Evolutionary conservation across 179 eudicot genomes (phyloP).

Genomic region (Camellia oleifera): DNA sequence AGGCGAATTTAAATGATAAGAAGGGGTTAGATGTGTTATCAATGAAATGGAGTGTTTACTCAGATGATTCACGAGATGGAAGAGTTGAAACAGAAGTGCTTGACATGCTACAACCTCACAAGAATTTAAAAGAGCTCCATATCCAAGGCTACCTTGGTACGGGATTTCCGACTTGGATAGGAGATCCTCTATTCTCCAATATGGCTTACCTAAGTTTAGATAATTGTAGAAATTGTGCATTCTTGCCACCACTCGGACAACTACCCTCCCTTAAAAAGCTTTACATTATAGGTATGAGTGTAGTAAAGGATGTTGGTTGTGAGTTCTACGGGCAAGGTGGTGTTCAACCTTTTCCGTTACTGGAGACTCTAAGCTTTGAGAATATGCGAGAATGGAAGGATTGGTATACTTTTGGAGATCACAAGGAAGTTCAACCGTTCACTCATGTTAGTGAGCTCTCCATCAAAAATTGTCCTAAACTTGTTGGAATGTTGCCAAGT

Average conservation of each 20-base stretch:
- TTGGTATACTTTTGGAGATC: constrained; percentile 14
- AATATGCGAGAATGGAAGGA: constrained; percentile 18
- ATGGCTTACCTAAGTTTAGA: constrained; percentile 9
- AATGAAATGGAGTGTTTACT: neutral
- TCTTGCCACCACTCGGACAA: constrained; percentile 29
- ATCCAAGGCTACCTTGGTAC: constrained; percentile 5
- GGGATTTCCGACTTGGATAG: constrained; percentile 27
- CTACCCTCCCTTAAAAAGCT: constrained; percentile 23
- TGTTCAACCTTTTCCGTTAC: constrained; percentile 15
- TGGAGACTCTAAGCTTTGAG: constrained; percentile 7
- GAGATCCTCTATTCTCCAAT: neutral
- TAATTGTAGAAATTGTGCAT: constrained; percentile 20
- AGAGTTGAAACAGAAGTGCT: constrained; percentile 9
- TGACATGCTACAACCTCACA: constrained; percentile 10
- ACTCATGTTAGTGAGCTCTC: neutral
- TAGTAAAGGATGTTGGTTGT: constrained; percentile 14
- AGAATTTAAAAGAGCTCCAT: constrained; percentile 7
- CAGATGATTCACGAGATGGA: neutral
- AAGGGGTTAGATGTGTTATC: neutral
- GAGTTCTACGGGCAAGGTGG: constrained; percentile 25
- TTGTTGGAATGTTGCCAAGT: neutral
- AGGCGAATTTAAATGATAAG: neutral
- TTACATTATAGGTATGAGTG: constrained; percentile 13
- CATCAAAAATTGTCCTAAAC: neutral
- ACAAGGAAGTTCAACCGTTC: neutral